Evolutionary conservation across 495 filamentous ascomycete species (phyloP), one percentile per base, ranked within the genome.

Genomic region (Aspergillus avenaceus): DNA sequence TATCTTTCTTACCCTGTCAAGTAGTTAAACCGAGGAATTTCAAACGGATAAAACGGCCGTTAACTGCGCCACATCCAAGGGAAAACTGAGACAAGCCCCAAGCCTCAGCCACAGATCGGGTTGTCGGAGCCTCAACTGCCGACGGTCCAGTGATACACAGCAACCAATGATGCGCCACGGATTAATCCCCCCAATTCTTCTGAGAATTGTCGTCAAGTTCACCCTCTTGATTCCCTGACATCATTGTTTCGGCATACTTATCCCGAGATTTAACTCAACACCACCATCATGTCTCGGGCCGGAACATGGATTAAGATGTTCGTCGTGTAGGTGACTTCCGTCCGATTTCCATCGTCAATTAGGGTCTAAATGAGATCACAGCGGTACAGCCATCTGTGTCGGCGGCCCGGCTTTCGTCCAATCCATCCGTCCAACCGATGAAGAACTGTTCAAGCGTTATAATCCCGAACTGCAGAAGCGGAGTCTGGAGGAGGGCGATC

Each of bases 381-480:
- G 91, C 36, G 85, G 84, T 40, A 75, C 72, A 25, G 72, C 75
- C 26, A 71, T 91, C 40, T 82, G 79, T 66, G 72, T 96, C 53
- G 93, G 93, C 31, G 93, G 93, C 21, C 92, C 92, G 25, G 86
- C 87, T 4, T 69, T 97, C 38, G 82, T 91, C n/a, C 74, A 80
- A 61, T 95, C 80, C 55, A 73, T 97, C 29, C 80, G 83, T 43
- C 93, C 95, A 3, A 83, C 88, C 6, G 90, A 96, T 55, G 93
- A 96, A 65, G 91, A 97, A 69, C 76, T 97, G 8, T 88, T 95
- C 74, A 78, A 91, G 77, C 83, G 77, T 66, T 97, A 96, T 74
- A 97, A 91, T 65, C 91, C 92, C 1, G 93, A 97, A 12, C 80
- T 97, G 4, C 88, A 92, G 64, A 87, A 87, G 66, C 80, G 85